phyloP scores from a whole-genome alignment of 306 rosid species.

The Pachyrhizus erosus region DNA sequence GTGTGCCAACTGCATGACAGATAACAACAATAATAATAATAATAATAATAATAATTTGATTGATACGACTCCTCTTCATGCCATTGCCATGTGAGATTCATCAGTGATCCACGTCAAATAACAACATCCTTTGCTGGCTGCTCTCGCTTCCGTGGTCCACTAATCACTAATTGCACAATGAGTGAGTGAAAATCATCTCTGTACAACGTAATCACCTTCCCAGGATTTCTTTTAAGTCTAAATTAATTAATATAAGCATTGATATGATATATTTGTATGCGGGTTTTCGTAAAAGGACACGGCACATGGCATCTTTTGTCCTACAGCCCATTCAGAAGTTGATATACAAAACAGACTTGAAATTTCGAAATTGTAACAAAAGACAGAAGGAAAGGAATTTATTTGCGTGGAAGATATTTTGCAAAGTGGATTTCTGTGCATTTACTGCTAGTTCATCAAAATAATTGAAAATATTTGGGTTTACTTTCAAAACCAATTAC shows the following conservation, averaged over 20 bases:
- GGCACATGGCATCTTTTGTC: conserved; percentile 11
- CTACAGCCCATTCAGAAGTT: background rate
- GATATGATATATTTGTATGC: too few species aligned
- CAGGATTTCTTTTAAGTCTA: background rate
- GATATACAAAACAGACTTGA: background rate
- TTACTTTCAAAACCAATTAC: background rate
- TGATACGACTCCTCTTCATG: conserved; percentile 6
- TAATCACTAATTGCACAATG: background rate
- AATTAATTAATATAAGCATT: too few species aligned
- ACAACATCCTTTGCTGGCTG: background rate
- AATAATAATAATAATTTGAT: conserved; percentile 27
- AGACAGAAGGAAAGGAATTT: background rate
- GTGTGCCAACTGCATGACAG: conserved; percentile 24
- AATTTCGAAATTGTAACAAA: background rate
- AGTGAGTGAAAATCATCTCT: background rate
- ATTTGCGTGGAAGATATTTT: background rate
- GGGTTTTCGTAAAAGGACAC: background rate
- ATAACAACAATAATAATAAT: too few species aligned
- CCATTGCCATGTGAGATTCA: conserved; percentile 46
- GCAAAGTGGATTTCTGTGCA: background rate
- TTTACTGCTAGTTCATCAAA: background rate
- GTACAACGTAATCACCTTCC: background rate
- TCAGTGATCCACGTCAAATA: conserved; percentile 27
- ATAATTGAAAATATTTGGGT: background rate
- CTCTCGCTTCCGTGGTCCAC: background rate